A percentile compares a stretch with the other conserved stretches of the same genome.
Evolutionary conservation across 495 filamentous ascomycete genomes (phyloP).

Genomic region (Lasiosphaeria ovina): DNA sequence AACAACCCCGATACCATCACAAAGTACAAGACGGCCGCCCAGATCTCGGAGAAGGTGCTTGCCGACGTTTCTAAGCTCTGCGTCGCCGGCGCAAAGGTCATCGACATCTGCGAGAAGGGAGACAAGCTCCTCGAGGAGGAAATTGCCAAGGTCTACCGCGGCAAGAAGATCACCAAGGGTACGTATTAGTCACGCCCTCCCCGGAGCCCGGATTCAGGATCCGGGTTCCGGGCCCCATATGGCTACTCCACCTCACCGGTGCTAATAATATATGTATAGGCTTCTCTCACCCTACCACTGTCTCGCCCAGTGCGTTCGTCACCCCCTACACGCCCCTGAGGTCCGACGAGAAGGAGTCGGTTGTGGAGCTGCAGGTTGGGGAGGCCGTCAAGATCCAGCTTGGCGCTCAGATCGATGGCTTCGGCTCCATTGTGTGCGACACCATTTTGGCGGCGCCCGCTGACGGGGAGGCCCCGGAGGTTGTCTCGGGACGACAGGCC

Average conservation of each 20-base stretch:
- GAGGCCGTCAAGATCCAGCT: constrained; percentile 95
- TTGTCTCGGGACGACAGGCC: constrained; percentile 68
- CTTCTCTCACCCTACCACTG: constrained; percentile 89
- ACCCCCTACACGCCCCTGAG: constrained; percentile 93
- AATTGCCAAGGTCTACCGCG: constrained; percentile 92
- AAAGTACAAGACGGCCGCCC: constrained; percentile 95
- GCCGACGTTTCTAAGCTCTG: constrained; percentile 81
- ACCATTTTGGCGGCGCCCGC: constrained; percentile 66
- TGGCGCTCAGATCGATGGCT: constrained; percentile 96
- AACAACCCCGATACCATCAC: constrained; percentile 96
- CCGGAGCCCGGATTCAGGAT: not conserved
- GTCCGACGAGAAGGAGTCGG: constrained; percentile 81
- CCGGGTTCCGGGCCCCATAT: not conserved
- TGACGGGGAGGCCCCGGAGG: constrained; percentile 55
- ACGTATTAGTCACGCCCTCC: constrained; percentile 14
- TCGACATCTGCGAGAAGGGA: constrained; percentile 89
- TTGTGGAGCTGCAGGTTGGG: constrained; percentile 69
- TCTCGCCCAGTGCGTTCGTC: constrained; percentile 91
- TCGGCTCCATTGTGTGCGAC: constrained; percentile 94
- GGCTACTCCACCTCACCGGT: not conserved
- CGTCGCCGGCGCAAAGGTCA: constrained; percentile 82
- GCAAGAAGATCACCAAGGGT: constrained; percentile 95
- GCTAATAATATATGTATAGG: constrained; percentile 44
- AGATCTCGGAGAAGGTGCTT: constrained; percentile 92
- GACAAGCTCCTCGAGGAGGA: constrained; percentile 95